Base-by-base conservation (phyloP, 2,329 filamentous ascomycete species). In the Phyllosticta citrichinensis region DNA sequence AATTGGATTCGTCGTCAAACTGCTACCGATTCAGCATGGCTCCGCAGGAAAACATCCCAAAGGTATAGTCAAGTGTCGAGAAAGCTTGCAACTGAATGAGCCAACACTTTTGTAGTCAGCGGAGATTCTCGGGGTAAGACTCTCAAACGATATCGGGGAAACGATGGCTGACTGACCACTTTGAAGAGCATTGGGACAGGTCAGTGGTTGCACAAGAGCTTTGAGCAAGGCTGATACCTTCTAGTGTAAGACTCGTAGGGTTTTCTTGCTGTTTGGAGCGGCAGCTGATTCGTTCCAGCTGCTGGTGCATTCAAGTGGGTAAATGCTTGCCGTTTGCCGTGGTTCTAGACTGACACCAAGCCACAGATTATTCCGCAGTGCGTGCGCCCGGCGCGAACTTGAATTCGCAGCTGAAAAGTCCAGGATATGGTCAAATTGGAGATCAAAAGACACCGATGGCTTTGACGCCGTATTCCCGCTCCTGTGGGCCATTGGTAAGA, bases 341-440 rank as follows among this genome's bases (percentile, higher is more conserved):
- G 64, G 64, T 19, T 35, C 9, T 5, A 62, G 22, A 11, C 65
- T 71, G 53, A 71, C 61, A 10, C 69, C 64, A 68, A 24, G 25
- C 40, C 55, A 61, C 68, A 77, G 64, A 62, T 75, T 50, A 65
- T 75, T 17, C 70, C 70, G 12, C 75, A 77, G 65, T 65, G 63
- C 52, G n/a, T n/a, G n/a, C n/a, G n/a, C n/a, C n/a, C n/a, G n/a
- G n/a, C n/a, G n/a, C n/a, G n/a, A n/a, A n/a, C n/a, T n/a, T 51
- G 54, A 33, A 35, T 14, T 51, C 27, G 5, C 47, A 54, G 30
- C 50, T 66, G 69, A 52, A 70, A 5, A 22, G 12, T 52, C 2
- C 56, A 73, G 72, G 64, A 85, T 87, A 74, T 85, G 81, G 80
- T 78, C 81, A 62, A 87, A 85, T 68, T 86, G 81, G 79, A 75